Evolutionary conservation across 2,329 filamentous ascomycete genomes (phyloP), one percentile per base, ranked within the genome.

Genomic region (Elsinoe australis): DNA sequence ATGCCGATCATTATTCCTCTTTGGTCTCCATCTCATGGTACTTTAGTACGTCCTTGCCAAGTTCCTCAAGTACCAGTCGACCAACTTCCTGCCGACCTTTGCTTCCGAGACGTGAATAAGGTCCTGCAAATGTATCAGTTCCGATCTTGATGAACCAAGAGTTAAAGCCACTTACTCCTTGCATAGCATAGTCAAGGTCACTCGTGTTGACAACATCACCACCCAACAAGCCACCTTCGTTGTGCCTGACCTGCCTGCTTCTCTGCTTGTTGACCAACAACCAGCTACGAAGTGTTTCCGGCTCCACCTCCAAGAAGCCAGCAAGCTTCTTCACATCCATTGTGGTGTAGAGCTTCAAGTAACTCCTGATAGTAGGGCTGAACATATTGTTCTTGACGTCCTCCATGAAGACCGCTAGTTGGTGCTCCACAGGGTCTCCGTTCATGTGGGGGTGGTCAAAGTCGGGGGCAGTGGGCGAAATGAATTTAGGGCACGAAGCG

Each of bases 341-440:
- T 58, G 92, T 98, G 36, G 92, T 96, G 80, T 98, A 98, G 49
- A 98, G 84, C 67, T 94, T 92, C 58, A 98, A 80, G 75, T 98
- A 98, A 54, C 89, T 95, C 77, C 94, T 95, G 67, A 98, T 85
- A 36, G 89, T 95, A 35, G 92, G 92, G 67, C 87, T 90, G 82
- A 82, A 94, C 80, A 98, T 92, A 71, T 94, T 96, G 71, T 87
- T 95, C 81, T 94, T 95, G 69, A 98, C 90, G 75, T 98, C 92
- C 59, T 95, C 89, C 90, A 98, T 96, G 77, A 98, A 98, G 71
- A 98, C 85, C 61, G 85, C 77, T 56, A 95, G 81, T 71, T 98
- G 90, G 76, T 98, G 92, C 73, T 98, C 90, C 57, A 95, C 80
- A 34, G 92, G 92, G 72, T 98, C 92, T 61, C 96, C 77, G 75